Evolutionary conservation across 2,329 filamentous ascomycete species (phyloP), one percentile per base, ranked within the genome.

Genomic region (Amphichorda felina): DNA sequence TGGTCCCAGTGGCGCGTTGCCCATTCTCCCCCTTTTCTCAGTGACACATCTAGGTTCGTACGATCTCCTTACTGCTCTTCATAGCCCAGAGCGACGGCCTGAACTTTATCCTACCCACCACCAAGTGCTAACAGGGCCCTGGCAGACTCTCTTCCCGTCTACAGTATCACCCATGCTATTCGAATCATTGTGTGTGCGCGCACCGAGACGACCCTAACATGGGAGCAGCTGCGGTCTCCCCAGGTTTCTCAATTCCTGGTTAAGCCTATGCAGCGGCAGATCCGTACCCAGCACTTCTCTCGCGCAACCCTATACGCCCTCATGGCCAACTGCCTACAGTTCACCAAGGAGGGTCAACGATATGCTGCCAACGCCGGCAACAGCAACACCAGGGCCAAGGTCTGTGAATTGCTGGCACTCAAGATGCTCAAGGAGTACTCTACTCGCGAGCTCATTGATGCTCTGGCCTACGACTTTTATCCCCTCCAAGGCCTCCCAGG

Each of bases 201-300:
- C 51, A 94, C 86, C 57, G 89, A 96, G 62, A 95, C 88, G 2
- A 89, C 86, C 0, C 63, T 96, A 34, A 81, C 86, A 13, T 96
- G 88, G 88, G 89, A 96, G 44, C 89, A 96, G 56, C 68, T 96
- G 42, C 77, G 88, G 43, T 94, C 87, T n/a, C 89, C 89, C 3
- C 89, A 96, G 54, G 81, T 96, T 38, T 94, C 87, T 13, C 88
- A 94, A 53, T 96, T 96, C 54, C 71, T 96, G 25, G 74, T 95
- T 52, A 95, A 95, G 64, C 89, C 89, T 3, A 91, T 95, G 65
- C 86, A 91, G 57, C 82, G 91, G 53, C 82, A 89, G 55, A 88
- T 95, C 43, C 78, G 81, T 41, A 68, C 75, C 13, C 76, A 82
- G 35, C 84, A 94, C 57, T 89, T 94, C 56, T 88, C 82, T 21